Conservation (phyloP, 2,329 filamentous ascomycete species). For the Ceratocystis colombiana region DNA sequence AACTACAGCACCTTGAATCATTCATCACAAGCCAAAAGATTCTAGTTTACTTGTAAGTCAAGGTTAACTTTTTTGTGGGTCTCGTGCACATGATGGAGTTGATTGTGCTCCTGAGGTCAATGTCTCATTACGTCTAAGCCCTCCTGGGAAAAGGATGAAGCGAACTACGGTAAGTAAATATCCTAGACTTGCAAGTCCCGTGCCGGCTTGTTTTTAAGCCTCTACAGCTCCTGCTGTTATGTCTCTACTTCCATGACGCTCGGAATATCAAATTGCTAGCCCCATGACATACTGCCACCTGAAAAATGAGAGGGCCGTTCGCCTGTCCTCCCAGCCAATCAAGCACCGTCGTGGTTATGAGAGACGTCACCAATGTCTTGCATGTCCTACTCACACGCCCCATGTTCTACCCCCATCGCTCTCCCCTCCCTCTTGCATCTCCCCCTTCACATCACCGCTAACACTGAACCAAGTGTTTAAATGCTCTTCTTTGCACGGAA, state of each 20-base stretch:
- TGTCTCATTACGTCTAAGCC: constrained; percentile 11
- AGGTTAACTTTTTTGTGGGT: neutral
- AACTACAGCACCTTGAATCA: neutral
- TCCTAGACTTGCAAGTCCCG: neutral
- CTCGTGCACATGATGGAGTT: neutral
- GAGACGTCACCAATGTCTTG: constrained; percentile 4
- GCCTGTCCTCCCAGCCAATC: neutral
- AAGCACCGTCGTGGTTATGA: neutral
- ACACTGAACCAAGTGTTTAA: neutral
- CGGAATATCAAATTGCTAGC: neutral
- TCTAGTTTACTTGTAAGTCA: neutral
- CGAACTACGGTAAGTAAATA: neutral
- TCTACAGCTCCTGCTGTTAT: neutral
- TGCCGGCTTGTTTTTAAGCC: neutral
- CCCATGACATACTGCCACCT: constrained; percentile 10
- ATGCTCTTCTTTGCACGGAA: constrained; percentile 43
- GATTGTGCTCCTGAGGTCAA: neutral
- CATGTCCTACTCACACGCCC: neutral
- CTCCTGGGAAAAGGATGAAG: constrained; percentile 5
- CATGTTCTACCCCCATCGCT: neutral
- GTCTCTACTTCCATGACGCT: neutral
- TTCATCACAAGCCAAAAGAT: neutral
- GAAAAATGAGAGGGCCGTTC: neutral
- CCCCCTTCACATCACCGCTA: neutral
- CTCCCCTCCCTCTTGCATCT: neutral